A percentile compares a stretch with the other conserved stretches of the same genome.
These are phyloP conservation scores for Takashimella koratensis DNA, from an alignment of 1,284 basidiomycete species.

Conservation along the genomic window DNA sequence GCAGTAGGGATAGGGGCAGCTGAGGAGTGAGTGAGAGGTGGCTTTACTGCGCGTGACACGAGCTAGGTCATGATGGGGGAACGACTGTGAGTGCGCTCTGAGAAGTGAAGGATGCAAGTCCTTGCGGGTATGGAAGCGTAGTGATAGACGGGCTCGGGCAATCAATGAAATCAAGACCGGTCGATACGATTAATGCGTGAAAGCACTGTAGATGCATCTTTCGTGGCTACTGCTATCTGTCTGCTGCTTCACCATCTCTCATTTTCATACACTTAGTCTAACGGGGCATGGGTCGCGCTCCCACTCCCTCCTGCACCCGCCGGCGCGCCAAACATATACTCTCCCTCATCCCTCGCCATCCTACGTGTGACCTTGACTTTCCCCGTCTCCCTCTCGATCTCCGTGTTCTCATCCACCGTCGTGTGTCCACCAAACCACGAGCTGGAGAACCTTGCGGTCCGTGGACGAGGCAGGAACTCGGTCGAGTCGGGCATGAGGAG, in stretches of 20 bases:
- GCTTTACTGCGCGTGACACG: not conserved
- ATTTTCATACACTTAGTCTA: too few relatives aligned
- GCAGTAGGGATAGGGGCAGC: too few relatives aligned
- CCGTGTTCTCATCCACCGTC: slow-evolving; percentile 14
- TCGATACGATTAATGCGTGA: too few relatives aligned
- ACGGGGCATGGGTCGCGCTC: not conserved
- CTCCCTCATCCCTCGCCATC: slow-evolving; percentile 41
- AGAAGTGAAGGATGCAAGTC: too few relatives aligned
- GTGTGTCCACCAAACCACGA: slow-evolving; percentile 13
- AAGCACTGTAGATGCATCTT: too few relatives aligned
- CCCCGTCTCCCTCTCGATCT: slow-evolving; percentile 31
- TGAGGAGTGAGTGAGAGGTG: too few relatives aligned
- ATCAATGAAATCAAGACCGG: too few relatives aligned
- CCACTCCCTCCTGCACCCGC: not conserved
- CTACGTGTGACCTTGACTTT: slow-evolving; percentile 37
- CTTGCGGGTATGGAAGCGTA: too few relatives aligned
- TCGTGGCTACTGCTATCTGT: too few relatives aligned
- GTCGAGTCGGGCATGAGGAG: slow-evolving; percentile 45
- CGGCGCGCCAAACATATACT: slow-evolving; percentile 3
- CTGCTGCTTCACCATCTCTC: too few relatives aligned
- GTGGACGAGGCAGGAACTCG: slow-evolving; percentile 40
- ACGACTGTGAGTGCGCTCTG: too few relatives aligned
- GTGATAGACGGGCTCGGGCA: too few relatives aligned
- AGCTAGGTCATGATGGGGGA: not conserved
- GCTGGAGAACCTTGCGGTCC: slow-evolving; percentile 5